Conservation (phyloP, 1,284 basidiomycete species). For the Termitomyces sp. region DNA sequence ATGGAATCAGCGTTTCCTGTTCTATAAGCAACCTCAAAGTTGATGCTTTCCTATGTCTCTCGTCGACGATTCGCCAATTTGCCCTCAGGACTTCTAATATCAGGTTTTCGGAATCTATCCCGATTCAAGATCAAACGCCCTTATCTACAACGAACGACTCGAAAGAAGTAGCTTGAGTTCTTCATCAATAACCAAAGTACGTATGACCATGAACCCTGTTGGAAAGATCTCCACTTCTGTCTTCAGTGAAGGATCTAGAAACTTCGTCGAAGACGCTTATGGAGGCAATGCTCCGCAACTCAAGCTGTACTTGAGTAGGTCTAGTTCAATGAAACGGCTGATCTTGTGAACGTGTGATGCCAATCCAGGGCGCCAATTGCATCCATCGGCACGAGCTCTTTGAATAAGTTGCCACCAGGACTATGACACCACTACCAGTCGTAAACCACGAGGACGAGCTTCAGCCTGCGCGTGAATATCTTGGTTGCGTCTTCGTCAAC, state of each 20-base stretch:
- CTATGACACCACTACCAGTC: neutral
- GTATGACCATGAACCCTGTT: neutral
- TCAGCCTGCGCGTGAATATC: neutral
- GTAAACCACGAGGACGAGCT: neutral
- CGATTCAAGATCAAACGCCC: neutral
- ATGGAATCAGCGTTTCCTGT: neutral
- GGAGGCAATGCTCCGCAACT: neutral
- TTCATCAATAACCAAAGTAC: neutral
- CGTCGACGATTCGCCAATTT: neutral
- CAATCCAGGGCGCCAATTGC: neutral
- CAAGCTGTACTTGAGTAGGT: neutral
- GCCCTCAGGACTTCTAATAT: neutral
- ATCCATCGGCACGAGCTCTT: no score
- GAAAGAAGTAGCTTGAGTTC: neutral
- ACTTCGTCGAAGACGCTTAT: neutral
- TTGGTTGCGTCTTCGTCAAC: neutral
- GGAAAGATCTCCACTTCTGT: neutral
- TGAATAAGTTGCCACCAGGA: neutral
- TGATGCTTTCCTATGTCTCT: neutral
- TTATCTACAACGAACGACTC: neutral
- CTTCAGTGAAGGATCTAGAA: neutral
- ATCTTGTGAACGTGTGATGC: neutral
- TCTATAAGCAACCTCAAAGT: neutral
- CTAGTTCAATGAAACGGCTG: neutral
- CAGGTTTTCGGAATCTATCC: neutral